A percentile compares a stretch with the other conserved stretches of the same genome.
These are phyloP conservation scores for Angomonas deanei DNA, from an alignment of 208 protist species.

Conservation along the genomic window DNA sequence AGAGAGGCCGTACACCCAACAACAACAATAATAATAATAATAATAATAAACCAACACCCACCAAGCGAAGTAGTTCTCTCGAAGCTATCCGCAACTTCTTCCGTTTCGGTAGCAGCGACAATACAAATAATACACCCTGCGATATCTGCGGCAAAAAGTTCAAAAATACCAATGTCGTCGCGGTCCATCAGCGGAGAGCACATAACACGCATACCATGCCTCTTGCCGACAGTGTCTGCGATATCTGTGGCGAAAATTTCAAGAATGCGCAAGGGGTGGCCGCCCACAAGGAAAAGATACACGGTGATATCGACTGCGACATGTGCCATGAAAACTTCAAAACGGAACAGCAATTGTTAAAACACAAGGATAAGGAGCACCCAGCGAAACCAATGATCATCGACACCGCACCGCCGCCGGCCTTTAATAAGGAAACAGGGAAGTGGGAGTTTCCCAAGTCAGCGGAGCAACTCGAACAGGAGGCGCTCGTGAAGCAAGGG, in stretches of 20 bases:
- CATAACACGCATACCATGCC: no score
- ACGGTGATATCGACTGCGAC: no score
- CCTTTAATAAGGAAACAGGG: constrained; percentile 67
- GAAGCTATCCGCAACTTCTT: constrained; percentile 46
- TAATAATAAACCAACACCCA: neutral
- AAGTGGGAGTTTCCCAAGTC: constrained; percentile 79
- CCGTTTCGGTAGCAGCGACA: constrained; percentile 35
- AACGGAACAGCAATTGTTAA: no score
- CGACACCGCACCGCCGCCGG: constrained; percentile 68
- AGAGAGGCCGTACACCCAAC: no score
- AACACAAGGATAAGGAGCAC: constrained; percentile 44
- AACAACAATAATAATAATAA: constrained; percentile 1
- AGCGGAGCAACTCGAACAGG: constrained; percentile 74
- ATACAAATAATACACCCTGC: no score
- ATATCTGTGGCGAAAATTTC: constrained; percentile 5
- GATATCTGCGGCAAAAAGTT: constrained; percentile 5
- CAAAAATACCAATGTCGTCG: constrained; percentile 8
- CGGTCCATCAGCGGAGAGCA: no score
- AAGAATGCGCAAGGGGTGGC: neutral
- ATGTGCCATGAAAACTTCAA: no score
- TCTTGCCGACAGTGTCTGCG: no score
- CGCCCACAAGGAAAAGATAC: constrained; percentile 24
- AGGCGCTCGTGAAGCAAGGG: constrained; percentile 50
- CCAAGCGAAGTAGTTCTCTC: constrained; percentile 48
- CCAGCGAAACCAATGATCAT: constrained; percentile 85